A percentile compares a stretch with the other conserved stretches of the same genome.
Conservation (phyloP, 495 filamentous ascomycete species). For the Neurospora hispaniola region DNA sequence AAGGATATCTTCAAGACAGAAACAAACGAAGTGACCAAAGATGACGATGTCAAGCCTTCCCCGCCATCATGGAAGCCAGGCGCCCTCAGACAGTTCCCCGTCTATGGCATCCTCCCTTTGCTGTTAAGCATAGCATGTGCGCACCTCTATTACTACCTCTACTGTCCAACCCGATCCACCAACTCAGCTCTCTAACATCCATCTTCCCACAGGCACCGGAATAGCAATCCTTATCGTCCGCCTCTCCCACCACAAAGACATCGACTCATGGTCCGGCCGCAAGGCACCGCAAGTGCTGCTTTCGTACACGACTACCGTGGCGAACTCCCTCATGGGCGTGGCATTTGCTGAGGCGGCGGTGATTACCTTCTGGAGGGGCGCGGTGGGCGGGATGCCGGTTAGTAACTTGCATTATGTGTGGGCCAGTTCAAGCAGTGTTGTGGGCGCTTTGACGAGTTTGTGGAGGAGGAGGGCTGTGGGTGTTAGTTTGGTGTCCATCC, state of each 20-base stretch:
- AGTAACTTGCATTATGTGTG: neutral
- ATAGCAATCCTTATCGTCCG: neutral
- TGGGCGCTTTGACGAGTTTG: neutral
- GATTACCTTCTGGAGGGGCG: neutral
- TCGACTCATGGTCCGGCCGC: neutral
- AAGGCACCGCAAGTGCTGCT: neutral
- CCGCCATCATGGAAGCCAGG: neutral
- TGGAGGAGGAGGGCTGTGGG: neutral
- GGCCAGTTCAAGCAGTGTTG: neutral
- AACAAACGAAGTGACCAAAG: neutral
- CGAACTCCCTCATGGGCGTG: neutral
- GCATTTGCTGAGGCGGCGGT: neutral
- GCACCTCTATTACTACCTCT: neutral
- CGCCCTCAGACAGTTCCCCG: neutral
- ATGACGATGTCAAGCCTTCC: neutral
- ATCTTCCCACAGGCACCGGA: neutral
- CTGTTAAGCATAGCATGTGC: neutral
- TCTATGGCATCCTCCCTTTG: neutral
- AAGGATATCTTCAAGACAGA: neutral
- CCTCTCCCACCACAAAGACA: neutral
- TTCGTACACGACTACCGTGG: neutral
- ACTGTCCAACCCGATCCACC: neutral
- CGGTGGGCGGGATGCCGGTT: neutral
- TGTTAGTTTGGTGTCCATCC: neutral
- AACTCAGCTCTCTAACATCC: neutral